Evolutionary conservation across 2,329 filamentous ascomycete genomes (phyloP).

Genomic region (Xylariales sp.): DNA sequence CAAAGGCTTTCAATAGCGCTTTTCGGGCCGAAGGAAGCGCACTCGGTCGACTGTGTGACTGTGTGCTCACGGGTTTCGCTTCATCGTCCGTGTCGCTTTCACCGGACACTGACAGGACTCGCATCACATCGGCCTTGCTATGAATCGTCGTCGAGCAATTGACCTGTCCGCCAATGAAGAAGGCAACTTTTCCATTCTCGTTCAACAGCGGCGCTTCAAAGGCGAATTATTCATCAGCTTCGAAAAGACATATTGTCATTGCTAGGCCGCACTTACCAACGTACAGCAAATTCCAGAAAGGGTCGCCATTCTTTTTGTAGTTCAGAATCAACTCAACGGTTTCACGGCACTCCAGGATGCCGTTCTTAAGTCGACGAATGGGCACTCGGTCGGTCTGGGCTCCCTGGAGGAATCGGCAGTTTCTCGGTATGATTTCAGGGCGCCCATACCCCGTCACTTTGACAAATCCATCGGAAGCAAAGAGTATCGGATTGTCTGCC

Average conservation of each 20-base stretch:
- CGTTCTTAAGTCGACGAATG: slow-evolving; percentile 31
- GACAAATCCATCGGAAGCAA: slow-evolving; percentile 46
- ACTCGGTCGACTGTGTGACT: background rate
- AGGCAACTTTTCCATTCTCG: slow-evolving; percentile 29
- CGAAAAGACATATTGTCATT: background rate
- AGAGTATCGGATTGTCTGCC: slow-evolving; percentile 42
- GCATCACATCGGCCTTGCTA: slow-evolving; percentile 34
- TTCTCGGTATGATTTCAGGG: slow-evolving; percentile 41
- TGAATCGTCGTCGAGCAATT: slow-evolving; percentile 41
- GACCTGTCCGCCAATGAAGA: slow-evolving; percentile 40
- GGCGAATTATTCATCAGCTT: slow-evolving; percentile 20
- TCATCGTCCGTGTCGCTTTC: slow-evolving; percentile 17
- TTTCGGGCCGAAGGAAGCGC: background rate
- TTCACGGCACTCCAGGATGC: slow-evolving; percentile 23
- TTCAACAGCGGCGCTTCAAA: slow-evolving; percentile 35
- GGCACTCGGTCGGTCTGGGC: slow-evolving; percentile 33
- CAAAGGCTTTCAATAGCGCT: slow-evolving; percentile 7
- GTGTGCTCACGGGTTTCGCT: background rate
- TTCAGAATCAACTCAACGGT: slow-evolving; percentile 29
- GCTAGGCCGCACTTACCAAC: no score
- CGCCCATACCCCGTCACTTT: slow-evolving; percentile 41
- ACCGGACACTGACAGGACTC: slow-evolving; percentile 24
- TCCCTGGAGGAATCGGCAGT: slow-evolving; percentile 45
- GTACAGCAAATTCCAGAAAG: slow-evolving; percentile 40
- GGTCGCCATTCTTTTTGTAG: slow-evolving; percentile 42